Evolutionary conservation across 2,329 filamentous ascomycete genomes (phyloP).

Genomic region (Fusarium lyarnte): DNA sequence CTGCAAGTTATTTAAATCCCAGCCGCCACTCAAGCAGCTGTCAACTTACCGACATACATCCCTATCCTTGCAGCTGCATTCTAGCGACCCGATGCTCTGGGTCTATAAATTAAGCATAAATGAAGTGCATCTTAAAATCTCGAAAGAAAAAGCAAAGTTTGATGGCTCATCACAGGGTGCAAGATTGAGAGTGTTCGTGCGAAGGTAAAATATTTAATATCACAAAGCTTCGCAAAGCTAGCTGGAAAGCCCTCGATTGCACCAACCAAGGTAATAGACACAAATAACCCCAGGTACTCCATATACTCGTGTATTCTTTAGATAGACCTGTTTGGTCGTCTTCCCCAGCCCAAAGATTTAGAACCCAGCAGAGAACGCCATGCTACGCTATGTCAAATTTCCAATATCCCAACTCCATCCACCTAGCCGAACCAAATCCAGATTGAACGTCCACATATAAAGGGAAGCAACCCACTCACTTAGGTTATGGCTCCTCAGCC

Average conservation of each 20-base stretch:
- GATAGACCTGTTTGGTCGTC: background rate
- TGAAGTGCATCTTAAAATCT: background rate
- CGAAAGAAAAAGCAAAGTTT: background rate
- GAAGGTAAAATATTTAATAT: background rate
- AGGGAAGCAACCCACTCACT: background rate
- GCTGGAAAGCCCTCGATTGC: background rate
- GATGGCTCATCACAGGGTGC: background rate
- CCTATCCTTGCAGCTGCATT: constrained; percentile 13
- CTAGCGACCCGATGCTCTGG: background rate
- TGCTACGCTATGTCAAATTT: constrained; percentile 10
- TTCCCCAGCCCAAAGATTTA: background rate
- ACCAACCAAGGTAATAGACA: background rate
- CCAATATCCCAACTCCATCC: constrained; percentile 1
- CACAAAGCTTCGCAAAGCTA: background rate
- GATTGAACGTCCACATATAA: background rate
- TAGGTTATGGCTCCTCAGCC: background rate
- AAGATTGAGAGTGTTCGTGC: no score
- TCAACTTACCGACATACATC: background rate
- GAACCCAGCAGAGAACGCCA: constrained; percentile 6
- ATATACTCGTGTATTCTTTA: constrained; percentile 5
- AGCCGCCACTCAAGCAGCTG: background rate
- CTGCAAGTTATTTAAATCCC: background rate
- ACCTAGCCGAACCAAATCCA: background rate
- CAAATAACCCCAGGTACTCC: background rate
- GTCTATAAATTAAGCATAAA: background rate